Percentiles rank a stretch among this genome's conserved stretches.
These are phyloP conservation scores for Kodamaea neixiangensis DNA, from an alignment of 805 yeast species.

Conservation along the genomic window DNA sequence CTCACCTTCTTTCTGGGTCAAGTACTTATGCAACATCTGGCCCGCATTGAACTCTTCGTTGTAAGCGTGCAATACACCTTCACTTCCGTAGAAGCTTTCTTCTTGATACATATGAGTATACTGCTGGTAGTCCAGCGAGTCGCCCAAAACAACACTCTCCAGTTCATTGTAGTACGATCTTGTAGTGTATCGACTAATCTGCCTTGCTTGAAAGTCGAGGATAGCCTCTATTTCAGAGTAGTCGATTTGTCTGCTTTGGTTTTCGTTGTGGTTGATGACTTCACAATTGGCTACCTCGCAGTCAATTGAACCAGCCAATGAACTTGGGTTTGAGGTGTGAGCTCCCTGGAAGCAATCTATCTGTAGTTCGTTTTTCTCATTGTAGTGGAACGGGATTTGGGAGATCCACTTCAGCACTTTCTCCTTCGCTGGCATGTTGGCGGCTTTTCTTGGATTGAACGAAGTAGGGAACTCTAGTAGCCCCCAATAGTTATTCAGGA, in stretches of 20 bases:
- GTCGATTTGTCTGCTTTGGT: constrained; percentile 24
- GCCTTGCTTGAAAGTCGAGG: constrained; percentile 53
- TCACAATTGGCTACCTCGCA: background rate
- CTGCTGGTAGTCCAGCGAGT: background rate
- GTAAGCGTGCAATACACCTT: background rate
- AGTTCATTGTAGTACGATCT: constrained; percentile 33
- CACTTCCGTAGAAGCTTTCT: background rate
- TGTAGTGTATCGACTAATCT: constrained; percentile 48
- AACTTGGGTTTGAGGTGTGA: constrained; percentile 24
- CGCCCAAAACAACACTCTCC: constrained; percentile 9
- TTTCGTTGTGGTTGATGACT: background rate
- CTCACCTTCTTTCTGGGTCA: background rate
- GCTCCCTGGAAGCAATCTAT: constrained; percentile 55
- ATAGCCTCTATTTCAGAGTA: constrained; percentile 44
- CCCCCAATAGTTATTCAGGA: background rate
- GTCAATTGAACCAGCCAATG: background rate
- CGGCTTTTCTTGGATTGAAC: constrained; percentile 65
- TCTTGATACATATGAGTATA: background rate
- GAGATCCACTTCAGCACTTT: constrained; percentile 67
- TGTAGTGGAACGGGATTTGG: constrained; percentile 50
- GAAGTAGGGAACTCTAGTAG: constrained; percentile 3
- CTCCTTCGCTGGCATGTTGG: constrained; percentile 65
- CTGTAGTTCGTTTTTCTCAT: constrained; percentile 19
- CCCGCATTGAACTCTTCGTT: background rate
- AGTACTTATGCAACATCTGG: background rate